Evolutionary conservation across 768 basidiomycete genomes (phyloP).

Genomic region (Sutorius australiensis): DNA sequence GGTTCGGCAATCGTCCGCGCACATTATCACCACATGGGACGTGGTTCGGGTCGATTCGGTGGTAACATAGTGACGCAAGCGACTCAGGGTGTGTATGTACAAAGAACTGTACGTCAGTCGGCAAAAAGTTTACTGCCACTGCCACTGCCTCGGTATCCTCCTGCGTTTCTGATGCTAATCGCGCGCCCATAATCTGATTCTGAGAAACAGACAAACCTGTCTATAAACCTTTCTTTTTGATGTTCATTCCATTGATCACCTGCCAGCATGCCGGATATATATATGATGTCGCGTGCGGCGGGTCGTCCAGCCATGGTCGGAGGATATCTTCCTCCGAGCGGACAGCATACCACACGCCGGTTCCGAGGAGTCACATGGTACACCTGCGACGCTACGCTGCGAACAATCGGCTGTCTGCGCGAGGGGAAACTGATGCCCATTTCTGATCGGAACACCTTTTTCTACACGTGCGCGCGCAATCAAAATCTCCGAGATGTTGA

Average conservation of each 20-base stretch:
- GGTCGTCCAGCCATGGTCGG: background rate
- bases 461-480: slow-evolving; percentile 3
- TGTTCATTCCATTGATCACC: background rate
- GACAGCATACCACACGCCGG: background rate
- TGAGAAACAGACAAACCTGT: background rate
- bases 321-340: background rate
- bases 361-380: background rate
- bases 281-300: background rate
- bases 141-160: background rate
- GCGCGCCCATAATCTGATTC: background rate
- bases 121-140: background rate
- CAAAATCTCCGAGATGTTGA: background rate
- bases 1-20: background rate
- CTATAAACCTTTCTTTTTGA: background rate
- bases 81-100: background rate
- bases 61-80: no score
- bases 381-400: background rate
- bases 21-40: background rate
- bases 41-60: background rate
- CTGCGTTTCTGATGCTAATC: background rate
- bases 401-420: no score
- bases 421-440: background rate
- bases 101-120: background rate
- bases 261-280: no score
- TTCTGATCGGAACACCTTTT: background rate